These are phyloP conservation scores for Coniella lustricola DNA, from an alignment of 2,329 filamentous ascomycete genomes.

Conservation along the genomic window DNA sequence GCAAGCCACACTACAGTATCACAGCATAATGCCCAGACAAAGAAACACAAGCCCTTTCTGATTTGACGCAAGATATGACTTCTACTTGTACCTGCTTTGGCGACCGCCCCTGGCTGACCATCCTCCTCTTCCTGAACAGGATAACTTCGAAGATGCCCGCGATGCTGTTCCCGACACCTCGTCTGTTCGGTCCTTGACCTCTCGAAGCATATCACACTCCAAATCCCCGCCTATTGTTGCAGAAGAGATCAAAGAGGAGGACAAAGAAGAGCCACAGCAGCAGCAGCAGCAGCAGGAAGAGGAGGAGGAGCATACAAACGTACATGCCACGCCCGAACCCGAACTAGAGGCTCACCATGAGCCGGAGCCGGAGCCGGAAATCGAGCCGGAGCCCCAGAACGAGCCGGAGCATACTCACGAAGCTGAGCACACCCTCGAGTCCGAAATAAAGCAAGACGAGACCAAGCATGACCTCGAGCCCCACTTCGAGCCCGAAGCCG, in stretches of 20 bases:
- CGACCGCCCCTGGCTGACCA: constrained; percentile 3
- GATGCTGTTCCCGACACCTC: constrained; percentile 57
- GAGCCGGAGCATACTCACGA: constrained; percentile 19
- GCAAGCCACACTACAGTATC: constrained; percentile 3
- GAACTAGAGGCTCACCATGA: constrained; percentile 19
- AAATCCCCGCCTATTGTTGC: constrained; percentile 24
- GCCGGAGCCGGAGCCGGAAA: too few relatives aligned
- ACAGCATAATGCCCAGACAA: background rate
- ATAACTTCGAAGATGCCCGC: constrained; percentile 77
- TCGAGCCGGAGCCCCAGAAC: constrained; percentile 19
- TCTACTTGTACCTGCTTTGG: constrained; percentile 3
- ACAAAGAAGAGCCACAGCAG: constrained; percentile 20
- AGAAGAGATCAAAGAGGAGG: constrained; percentile 17
- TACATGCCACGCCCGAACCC: constrained; percentile 9
- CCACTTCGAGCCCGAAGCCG: constrained; percentile 16
- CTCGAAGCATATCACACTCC: constrained; percentile 33
- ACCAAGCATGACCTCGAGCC: constrained; percentile 16
- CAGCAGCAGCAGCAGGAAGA: too few relatives aligned
- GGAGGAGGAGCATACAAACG: background rate
- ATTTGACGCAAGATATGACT: background rate
- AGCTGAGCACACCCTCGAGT: constrained; percentile 13
- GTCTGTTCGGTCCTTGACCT: constrained; percentile 58
- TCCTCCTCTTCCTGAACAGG: constrained; percentile 37
- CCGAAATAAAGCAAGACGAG: constrained; percentile 9
- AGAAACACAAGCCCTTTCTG: background rate